phyloP scores from a whole-genome alignment of 2,329 filamentous ascomycete genomes.

The Aspergillus sp. region DNA sequence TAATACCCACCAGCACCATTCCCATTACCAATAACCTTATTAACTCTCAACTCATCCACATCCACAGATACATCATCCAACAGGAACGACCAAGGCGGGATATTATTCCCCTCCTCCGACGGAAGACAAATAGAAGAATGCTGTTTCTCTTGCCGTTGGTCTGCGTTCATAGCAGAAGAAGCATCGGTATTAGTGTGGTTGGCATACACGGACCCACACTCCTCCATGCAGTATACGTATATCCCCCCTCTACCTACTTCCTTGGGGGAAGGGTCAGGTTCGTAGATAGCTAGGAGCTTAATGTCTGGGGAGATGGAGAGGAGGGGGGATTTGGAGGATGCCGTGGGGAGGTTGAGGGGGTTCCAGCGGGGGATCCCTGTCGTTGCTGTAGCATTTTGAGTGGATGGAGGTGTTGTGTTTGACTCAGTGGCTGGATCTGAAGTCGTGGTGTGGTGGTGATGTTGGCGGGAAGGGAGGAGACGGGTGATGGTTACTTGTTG shows the following conservation, averaged over 20 bases:
- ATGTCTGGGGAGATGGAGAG: slow-evolving; percentile 19
- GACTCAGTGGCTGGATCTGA: not conserved
- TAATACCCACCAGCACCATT: not conserved
- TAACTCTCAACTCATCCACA: not conserved
- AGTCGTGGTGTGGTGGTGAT: not conserved
- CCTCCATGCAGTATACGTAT: slow-evolving; percentile 19
- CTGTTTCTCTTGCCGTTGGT: not conserved
- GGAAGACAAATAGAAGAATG: no score
- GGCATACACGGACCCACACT: slow-evolving; percentile 2
- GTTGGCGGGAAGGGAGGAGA: slow-evolving; percentile 14
- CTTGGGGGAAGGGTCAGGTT: slow-evolving; percentile 8
- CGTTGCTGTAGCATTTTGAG: no score
- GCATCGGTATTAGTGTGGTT: not conserved
- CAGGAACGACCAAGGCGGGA: slow-evolving; percentile 5
- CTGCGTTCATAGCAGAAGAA: not conserved
- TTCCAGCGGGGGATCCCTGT: slow-evolving; percentile 12
- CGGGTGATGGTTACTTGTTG: slow-evolving; percentile 10
- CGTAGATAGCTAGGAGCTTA: slow-evolving; percentile 21
- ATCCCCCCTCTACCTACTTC: no score
- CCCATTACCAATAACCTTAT: not conserved
- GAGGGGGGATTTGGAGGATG: slow-evolving; percentile 14
- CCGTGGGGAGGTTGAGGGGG: slow-evolving; percentile 21
- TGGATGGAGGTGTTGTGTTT: no score
- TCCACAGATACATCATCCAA: not conserved
- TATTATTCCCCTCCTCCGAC: not conserved